Base-by-base conservation (phyloP, 768 basidiomycete species). In the Trametes cingulata region DNA sequence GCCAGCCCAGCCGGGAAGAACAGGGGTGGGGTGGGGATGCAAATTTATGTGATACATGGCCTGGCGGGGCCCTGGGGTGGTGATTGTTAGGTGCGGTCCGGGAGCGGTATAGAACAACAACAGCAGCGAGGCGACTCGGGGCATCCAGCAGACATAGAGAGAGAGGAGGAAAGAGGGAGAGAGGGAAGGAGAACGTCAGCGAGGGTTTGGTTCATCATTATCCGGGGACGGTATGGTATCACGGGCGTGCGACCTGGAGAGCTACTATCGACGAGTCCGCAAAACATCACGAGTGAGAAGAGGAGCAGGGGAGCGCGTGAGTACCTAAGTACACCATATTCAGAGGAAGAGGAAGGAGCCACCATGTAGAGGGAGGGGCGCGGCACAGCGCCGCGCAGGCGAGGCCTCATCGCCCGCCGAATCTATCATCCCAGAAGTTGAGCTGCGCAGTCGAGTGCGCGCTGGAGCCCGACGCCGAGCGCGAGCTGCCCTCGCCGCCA, bases 391-490 rank as follows among this genome's bases (percentile, higher is more conserved):
- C n/a, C n/a, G 40, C 35, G 51, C 51, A 36, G 24, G 24, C 15
- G 51, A 8, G 20, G 10, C 14, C 39, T 62, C 61, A 63, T 12
- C 61, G 61, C 40, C 56, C 61, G 27, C 56, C 52, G 35, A 43
- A 49, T 42, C 56, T 51, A 22, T 63, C 56, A 41, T 58, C 56
- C 57, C 61, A 58, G 25, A 50, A 58, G 8, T 56, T 52, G 19
- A 50, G 17, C 19, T 39, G 56, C 56, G 55, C 54, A n/a, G 42
- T 22, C 54, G 60, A 35, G 40, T 52, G 57, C 40, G 48, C 48
- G 40, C 57, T 51, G 41, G 58, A 53, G 15, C 51, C 58, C 25
- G 58, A 53, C 36, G 40, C 48, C 9, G 52, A 54, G 43, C 50
- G 55, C 61, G 61, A 46, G 49, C 55, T 35, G 35, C 36, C 14